Conservation (phyloP, 352 stramenopile genomes). For the Phytophthora meadii region DNA sequence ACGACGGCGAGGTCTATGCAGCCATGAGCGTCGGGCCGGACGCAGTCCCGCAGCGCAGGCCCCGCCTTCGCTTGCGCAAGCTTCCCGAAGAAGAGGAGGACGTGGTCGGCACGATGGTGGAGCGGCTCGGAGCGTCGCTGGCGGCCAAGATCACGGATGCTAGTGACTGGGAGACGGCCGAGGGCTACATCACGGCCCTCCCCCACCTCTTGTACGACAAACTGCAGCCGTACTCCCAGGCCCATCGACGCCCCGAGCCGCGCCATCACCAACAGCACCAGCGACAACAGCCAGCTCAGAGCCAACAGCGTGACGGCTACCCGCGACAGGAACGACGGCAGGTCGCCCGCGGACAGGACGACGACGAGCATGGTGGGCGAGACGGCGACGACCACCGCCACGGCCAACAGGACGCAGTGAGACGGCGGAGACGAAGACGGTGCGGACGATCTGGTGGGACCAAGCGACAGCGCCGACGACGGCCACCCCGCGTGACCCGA, state of each 20-base stretch:
- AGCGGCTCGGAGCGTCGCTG: not conserved
- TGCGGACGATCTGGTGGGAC: no score
- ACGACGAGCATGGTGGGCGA: no score
- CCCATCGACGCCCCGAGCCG: no score
- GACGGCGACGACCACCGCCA: no score
- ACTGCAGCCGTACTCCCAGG: constrained; percentile 12
- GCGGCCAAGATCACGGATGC: constrained; percentile 18
- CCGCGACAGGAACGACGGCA: no score
- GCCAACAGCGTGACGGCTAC: no score
- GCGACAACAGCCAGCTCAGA: no score
- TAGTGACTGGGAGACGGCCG: constrained; percentile 12
- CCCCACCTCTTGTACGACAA: constrained; percentile 1
- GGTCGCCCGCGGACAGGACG: no score
- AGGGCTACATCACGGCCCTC: constrained; percentile 19
- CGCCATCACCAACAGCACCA: no score
- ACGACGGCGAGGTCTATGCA: constrained; percentile 18
- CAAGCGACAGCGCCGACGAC: not conserved
- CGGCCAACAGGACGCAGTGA: no score
- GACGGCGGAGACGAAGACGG: no score
- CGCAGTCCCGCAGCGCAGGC: not conserved
- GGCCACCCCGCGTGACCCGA: constrained; percentile 5
- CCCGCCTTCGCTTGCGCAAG: constrained; percentile 9
- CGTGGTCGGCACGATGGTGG: not conserved
- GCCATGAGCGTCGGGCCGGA: constrained; percentile 7
- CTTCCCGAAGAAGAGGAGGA: constrained; percentile 6